phyloP scores from a whole-genome alignment of 805 yeast species.

The Candida andamanensis region DNA sequence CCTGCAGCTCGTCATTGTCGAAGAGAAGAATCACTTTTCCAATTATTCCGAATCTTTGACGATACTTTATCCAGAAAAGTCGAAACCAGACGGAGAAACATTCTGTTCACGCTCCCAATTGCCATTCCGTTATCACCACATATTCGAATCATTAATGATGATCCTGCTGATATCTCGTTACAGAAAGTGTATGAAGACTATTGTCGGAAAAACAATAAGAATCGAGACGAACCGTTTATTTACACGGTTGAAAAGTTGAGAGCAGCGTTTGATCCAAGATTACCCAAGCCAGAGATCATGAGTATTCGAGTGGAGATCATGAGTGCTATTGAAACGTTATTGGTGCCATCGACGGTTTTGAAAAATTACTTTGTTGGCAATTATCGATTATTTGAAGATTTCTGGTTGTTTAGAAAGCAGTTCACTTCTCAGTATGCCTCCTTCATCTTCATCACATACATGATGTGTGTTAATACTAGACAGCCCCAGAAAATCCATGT shows the following conservation, averaged over 20 bases:
- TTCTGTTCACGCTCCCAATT: conserved; percentile 80
- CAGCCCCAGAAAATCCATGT: conserved; percentile 91
- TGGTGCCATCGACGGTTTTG: conserved; percentile 81
- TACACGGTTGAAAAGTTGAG: conserved; percentile 80
- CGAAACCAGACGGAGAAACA: conserved; percentile 80
- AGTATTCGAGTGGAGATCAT: conserved; percentile 88
- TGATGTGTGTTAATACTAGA: conserved; percentile 89
- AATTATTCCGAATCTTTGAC: conserved; percentile 83
- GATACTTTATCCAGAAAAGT: conserved; percentile 74
- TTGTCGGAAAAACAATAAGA: conserved; percentile 67
- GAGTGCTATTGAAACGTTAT: conserved; percentile 79
- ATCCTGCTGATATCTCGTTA: conserved; percentile 66
- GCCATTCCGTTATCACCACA: conserved; percentile 95
- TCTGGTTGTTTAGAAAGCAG: conserved; percentile 95
- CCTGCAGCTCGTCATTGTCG: conserved; percentile 98
- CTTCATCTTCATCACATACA: conserved; percentile 84
- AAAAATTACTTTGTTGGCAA: conserved; percentile 68
- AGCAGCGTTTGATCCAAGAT: conserved; percentile 88
- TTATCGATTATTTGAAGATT: conserved; percentile 81
- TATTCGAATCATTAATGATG: conserved; percentile 83
- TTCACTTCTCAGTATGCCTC: conserved; percentile 94
- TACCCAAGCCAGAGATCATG: conserved; percentile 88
- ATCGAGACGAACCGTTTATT: conserved; percentile 85
- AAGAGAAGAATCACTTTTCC: conserved; percentile 92
- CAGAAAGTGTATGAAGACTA: conserved; percentile 83